Conservation (phyloP, 2,329 filamentous ascomycete genomes). For the Botrytis sinoallii region DNA sequence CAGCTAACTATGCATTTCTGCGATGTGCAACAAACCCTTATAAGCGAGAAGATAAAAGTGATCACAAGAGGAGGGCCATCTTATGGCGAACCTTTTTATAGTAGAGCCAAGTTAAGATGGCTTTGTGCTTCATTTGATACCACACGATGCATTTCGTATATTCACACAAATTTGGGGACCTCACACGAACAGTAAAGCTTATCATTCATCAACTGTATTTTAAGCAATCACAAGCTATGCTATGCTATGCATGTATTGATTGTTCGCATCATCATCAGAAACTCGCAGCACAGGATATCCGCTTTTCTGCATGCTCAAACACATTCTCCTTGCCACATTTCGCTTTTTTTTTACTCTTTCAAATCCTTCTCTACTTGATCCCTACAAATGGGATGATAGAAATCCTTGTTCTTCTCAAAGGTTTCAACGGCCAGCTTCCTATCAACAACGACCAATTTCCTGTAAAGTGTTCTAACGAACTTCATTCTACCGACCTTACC, state of each 20-base stretch:
- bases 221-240: neutral
- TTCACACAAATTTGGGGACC: no score
- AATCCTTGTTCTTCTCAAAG: conserved; percentile 82
- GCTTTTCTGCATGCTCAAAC: neutral
- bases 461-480: conserved; percentile 85
- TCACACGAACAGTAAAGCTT: neutral
- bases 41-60: no score
- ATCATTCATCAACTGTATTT: neutral
- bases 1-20: no score
- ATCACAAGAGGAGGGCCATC: no score
- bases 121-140: neutral
- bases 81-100: no score
- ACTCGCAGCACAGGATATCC: neutral
- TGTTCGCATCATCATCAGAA: neutral
- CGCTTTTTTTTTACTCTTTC: conserved; percentile 7
- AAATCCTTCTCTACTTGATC: conserved; percentile 85
- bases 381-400: conserved; percentile 93
- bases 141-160: no score
- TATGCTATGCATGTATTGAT: neutral
- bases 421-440: conserved; percentile 72
- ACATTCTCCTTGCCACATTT: neutral
- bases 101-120: neutral
- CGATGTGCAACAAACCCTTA: no score
- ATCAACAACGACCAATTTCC: conserved; percentile 71
- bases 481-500: conserved; percentile 92